Evolutionary conservation across 176 grass and related monocot species (phyloP).

Genomic region (Oropetium thomaeum): DNA sequence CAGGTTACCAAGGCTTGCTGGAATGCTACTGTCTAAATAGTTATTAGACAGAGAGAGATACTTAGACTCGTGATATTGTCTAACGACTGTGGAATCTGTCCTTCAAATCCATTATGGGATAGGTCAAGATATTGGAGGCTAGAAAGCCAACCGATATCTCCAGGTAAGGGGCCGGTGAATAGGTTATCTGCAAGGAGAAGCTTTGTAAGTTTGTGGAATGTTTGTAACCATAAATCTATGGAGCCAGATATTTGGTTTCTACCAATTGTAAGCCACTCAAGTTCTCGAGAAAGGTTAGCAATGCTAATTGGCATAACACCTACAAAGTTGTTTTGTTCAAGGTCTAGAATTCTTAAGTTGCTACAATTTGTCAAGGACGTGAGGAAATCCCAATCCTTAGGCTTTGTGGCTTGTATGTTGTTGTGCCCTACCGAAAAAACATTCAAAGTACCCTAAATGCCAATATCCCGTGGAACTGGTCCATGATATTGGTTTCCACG

Average conservation of each 20-base stretch:
- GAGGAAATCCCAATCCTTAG: constrained; percentile 23
- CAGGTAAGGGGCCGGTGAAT: constrained; percentile 5
- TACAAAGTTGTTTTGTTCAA: background rate
- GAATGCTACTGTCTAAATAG: background rate
- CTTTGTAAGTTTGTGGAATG: background rate
- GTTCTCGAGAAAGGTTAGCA: background rate
- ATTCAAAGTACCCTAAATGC: constrained; percentile 1
- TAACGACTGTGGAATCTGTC: constrained; percentile 10
- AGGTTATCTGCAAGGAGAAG: background rate
- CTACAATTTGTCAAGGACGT: constrained; percentile 31
- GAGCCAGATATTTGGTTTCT: constrained; percentile 2
- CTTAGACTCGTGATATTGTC: constrained; percentile 7
- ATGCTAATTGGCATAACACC: constrained; percentile 17
- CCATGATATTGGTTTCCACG: background rate
- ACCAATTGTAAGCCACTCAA: background rate
- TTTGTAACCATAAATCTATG: background rate
- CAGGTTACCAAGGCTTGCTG: constrained; percentile 19
- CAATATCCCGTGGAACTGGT: constrained; percentile 23
- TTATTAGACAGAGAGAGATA: background rate
- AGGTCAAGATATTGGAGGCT: background rate
- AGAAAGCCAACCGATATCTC: constrained; percentile 1
- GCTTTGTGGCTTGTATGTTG: background rate
- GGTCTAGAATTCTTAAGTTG: background rate
- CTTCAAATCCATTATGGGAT: background rate
- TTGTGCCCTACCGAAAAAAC: background rate